Percentiles rank a stretch among this genome's conserved stretches.
phyloP scores from a whole-genome alignment of 768 basidiomycete species.

The Russula virescens region DNA sequence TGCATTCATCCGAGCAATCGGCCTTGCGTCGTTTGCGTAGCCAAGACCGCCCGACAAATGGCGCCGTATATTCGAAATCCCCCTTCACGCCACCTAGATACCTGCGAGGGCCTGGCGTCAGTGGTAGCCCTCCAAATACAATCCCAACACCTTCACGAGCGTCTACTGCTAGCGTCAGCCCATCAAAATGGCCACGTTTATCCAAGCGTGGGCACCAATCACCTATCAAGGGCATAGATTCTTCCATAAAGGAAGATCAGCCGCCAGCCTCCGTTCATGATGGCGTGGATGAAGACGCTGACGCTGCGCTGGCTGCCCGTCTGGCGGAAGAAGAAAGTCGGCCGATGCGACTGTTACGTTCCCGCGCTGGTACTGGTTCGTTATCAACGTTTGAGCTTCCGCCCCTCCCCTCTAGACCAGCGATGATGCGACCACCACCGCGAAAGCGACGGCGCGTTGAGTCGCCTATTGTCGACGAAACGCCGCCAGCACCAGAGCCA shows the following conservation, averaged over 20 bases:
- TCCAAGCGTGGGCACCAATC: constrained; percentile 5
- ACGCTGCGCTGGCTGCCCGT: constrained; percentile 29
- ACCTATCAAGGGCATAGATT: constrained; percentile 4
- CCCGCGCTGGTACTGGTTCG: constrained; percentile 29
- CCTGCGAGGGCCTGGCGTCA: constrained; percentile 19
- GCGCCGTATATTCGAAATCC: neutral
- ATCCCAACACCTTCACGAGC: constrained; percentile 11
- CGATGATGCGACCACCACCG: constrained; percentile 15
- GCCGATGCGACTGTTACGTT: constrained; percentile 29
- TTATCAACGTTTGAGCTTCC: constrained; percentile 18
- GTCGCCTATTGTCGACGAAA: constrained; percentile 27
- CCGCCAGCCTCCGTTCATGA: constrained; percentile 16
- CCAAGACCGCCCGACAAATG: constrained; percentile 7
- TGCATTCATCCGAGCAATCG: constrained; percentile 9
- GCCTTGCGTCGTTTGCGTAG: constrained; percentile 20
- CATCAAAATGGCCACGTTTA: constrained; percentile 1
- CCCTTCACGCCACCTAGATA: constrained; percentile 17
- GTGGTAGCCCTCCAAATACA: constrained; percentile 18
- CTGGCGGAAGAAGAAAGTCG: constrained; percentile 30
- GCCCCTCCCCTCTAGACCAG: constrained; percentile 4
- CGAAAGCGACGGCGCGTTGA: constrained; percentile 32
- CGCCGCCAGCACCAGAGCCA: constrained; percentile 12
- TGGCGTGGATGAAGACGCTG: constrained; percentile 22
- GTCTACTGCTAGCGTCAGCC: constrained; percentile 10
- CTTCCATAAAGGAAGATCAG: constrained; percentile 24